Evolutionary conservation across 257 asterid genomes (phyloP), one percentile per base, ranked within the genome.

Genomic region (Solanum peruvianum): DNA sequence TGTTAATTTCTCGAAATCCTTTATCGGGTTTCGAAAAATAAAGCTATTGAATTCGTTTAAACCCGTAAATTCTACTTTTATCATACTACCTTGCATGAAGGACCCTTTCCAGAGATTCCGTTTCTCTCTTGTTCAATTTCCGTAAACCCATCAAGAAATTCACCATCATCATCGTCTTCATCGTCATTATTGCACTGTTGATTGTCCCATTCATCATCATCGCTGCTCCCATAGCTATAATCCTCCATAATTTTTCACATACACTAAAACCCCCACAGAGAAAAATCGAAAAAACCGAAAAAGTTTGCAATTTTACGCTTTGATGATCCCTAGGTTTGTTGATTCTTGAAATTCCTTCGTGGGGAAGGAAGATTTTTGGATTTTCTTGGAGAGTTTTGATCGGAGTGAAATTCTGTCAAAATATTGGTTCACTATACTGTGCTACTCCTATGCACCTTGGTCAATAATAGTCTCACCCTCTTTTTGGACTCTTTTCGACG

Each of bases 21-120:
- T 72, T 20, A 20, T 75, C 4, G 0, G 35, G 20, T 42, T 76
- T 42, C 31, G 5, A 31, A 0, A 15, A 9, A 69, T 29, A 70
- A 18, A 35, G 49, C 29, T 71, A 1, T 4, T 71, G 45, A 71
- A 33, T 33, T 25, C 33, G 4, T 2, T 16, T 5, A 21, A 87
- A 45, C 18, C 18, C 4, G 27, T 16, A 62, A 37, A 15, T 8
- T 42, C 25, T 0, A 35, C 8, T 45, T 25, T 12, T 3, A 25
- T 78, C 25, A 78, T 3, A 27, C 2, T 80, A 93, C 95, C 93
- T 91, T 89, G 85, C 92, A 90, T 70, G 94, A 88, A 71, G 93
- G 44, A 67, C 87, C 70, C 73, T 70, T 58, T 72, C 45, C 12
- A 11, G 9, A 9, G 86, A 49, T 4, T 41, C 71, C 35, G 11